Conservation (phyloP, 75 land plant species). For the Cryptomeria japonica region DNA sequence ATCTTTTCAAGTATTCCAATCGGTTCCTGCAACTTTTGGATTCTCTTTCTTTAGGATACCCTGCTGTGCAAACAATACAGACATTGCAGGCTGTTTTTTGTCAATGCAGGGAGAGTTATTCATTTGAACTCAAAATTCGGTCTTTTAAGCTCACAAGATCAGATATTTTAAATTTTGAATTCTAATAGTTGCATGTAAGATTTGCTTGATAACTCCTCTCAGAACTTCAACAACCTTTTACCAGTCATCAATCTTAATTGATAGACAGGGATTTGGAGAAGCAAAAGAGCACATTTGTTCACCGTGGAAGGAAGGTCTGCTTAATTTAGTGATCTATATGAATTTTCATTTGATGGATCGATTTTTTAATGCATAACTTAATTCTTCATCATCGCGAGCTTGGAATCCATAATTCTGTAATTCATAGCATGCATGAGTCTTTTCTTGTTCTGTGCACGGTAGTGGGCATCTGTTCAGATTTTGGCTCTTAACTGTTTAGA, state of each 20-base stretch:
- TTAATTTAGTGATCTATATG: background rate
- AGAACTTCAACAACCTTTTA: background rate
- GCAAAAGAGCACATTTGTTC: conserved; percentile 45
- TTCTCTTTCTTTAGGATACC: conserved; percentile 44
- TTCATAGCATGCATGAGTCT: background rate
- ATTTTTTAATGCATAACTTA: background rate
- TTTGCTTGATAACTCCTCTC: background rate
- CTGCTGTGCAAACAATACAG: conserved; percentile 30
- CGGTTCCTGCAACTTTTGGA: background rate
- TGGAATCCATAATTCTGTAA: background rate
- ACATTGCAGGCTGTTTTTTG: conserved; percentile 46
- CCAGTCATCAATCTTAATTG: background rate
- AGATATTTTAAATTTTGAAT: background rate
- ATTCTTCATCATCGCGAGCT: background rate
- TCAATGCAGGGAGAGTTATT: conserved; percentile 59
- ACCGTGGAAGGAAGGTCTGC: conserved; percentile 49
- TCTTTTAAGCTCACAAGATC: conserved; percentile 41
- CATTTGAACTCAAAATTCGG: conserved; percentile 62
- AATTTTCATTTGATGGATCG: background rate
- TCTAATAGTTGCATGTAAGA: background rate
- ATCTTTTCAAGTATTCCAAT: background rate
- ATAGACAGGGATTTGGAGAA: conserved; percentile 45
- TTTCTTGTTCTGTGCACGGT: too few species aligned
- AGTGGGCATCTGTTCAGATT: background rate
- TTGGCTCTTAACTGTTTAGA: background rate